Percentiles rank a stretch among this genome's conserved stretches.
Conservation (phyloP, 805 yeast species). For the Candida bentonensis region DNA sequence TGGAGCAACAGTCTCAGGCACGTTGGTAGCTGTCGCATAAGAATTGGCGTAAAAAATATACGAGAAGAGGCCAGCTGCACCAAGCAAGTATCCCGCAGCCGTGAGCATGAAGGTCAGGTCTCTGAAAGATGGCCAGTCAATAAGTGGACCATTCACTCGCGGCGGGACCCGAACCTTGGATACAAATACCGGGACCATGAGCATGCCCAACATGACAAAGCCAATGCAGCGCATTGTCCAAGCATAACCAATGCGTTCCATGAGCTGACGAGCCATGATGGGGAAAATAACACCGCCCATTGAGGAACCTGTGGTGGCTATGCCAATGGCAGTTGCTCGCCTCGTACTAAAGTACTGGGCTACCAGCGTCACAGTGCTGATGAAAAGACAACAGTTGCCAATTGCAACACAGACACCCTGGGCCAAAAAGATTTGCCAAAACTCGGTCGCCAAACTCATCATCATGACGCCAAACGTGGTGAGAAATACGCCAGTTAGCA, state of each 20-base stretch:
- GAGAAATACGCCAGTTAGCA: conserved; percentile 13
- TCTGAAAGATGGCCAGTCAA: conserved; percentile 16
- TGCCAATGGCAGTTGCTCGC: conserved; percentile 32
- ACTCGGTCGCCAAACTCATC: conserved; percentile 22
- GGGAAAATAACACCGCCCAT: conserved; percentile 39
- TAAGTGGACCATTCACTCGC: conserved; percentile 13
- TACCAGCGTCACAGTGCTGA: conserved; percentile 29
- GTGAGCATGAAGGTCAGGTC: conserved; percentile 16
- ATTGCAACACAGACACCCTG: conserved; percentile 38
- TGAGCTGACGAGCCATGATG: conserved; percentile 30
- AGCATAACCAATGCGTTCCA: conserved; percentile 31
- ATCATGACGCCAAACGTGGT: conserved; percentile 19
- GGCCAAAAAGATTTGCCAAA: conserved; percentile 39
- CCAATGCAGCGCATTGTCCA: conserved; percentile 41
- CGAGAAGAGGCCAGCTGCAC: conserved; percentile 19
- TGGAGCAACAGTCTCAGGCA: conserved; percentile 9
- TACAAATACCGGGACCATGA: conserved; percentile 13
- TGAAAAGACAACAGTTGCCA: conserved; percentile 30
- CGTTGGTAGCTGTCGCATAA: conserved; percentile 17
- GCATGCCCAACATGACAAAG: conserved; percentile 25
- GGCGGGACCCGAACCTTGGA: conserved; percentile 20
- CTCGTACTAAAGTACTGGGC: conserved; percentile 31
- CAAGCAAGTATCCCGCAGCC: conserved; percentile 14
- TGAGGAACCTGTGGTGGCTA: conserved; percentile 37
- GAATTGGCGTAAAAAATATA: conserved; percentile 23